Base-by-base conservation (phyloP, 257 asterid genomes). In the Jaltomata sinuosa region DNA sequence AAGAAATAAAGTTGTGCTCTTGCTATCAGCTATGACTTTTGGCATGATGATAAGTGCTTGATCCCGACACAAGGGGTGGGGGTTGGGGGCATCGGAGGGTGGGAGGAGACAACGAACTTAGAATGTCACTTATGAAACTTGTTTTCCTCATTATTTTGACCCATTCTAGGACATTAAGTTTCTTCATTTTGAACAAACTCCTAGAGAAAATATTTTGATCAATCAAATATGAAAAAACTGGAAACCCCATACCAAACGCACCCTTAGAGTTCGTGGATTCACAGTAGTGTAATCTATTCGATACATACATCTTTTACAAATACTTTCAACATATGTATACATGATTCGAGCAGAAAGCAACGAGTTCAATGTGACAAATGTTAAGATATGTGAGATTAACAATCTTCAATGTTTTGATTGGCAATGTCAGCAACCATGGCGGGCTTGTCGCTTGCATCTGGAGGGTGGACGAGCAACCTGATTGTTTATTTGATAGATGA, bases 401-500 rank as follows among this genome's bases (percentile, higher is more conserved):
- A 14, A 3, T 27, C 25, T 76, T 76, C 40, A 76, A 45, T 49
- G 61, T 15, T 74, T 74, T 45, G 22, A 74, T 74, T 76, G 42
- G 10, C 27, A 15, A 47, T 8, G 2, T 36, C 87, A 92, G 98
- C 92, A 34, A 86, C 95, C 14, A 90, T 92, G 93, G 93, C 91
- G 16, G 93, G 97, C 15, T 81, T 92, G 55, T 82, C 90, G 4
- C 87, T 94, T 3, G 94, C 93, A 0, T 84, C 94, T 0, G 98
- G 98, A 89, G 98, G 98, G 71, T 90, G 94, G 93, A 34, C 83
- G 8, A 55, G 84, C 36, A 95, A 95, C 86, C 89, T 95, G 50
- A 94, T 95, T 11, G 96, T 95, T 6, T 95, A 93, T 84, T 81
- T 95, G 92, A 94, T 94, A 15, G 61, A 92, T 87, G 98, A 95